Evolutionary conservation across 164 flowering plant species (phyloP).

Genomic region (Berberis thunbergii): DNA sequence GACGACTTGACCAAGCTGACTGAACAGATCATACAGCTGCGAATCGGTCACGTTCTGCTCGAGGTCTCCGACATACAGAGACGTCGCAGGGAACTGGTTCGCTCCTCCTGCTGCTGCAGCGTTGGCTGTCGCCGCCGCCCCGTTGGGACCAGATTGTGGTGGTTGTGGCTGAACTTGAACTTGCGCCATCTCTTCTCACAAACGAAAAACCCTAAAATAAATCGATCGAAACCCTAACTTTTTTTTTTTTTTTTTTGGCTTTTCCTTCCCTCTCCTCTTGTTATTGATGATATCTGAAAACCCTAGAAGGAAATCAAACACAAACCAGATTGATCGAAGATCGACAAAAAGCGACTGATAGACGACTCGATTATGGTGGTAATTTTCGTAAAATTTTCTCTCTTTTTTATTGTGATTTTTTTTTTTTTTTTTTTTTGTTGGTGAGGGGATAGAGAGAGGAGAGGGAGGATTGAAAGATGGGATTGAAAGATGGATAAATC

Average conservation of each 20-base stretch:
- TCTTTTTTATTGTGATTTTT: not conserved
- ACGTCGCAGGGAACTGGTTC: slow-evolving; percentile 35
- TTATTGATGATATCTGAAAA: slow-evolving; percentile 15
- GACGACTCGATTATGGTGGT: not conserved
- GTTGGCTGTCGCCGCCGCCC: slow-evolving; percentile 14
- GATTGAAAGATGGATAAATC: not conserved
- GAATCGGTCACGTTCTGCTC: slow-evolving; percentile 64
- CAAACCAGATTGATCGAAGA: not conserved
- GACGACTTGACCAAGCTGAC: slow-evolving; percentile 63
- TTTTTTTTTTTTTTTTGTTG: not conserved
- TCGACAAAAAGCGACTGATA: not conserved
- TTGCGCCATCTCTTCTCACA: slow-evolving; percentile 46
- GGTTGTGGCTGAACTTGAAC: slow-evolving; percentile 43
- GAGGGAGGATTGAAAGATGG: slow-evolving; percentile 1
- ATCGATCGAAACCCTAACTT: not conserved
- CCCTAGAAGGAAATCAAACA: slow-evolving; percentile 13
- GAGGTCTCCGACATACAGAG: slow-evolving; percentile 78
- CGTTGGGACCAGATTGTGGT: slow-evolving; percentile 27
- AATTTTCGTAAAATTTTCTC: not conserved
- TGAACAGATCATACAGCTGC: slow-evolving; percentile 76
- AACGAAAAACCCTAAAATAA: not conserved
- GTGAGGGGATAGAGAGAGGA: slow-evolving; percentile 1
- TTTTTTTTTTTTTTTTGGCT: slow-evolving; percentile 8
- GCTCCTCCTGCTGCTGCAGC: not conserved
- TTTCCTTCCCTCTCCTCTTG: slow-evolving; percentile 30